Conservation (phyloP, 2,329 filamentous ascomycete species). For the Neoarthrinium moseri region DNA sequence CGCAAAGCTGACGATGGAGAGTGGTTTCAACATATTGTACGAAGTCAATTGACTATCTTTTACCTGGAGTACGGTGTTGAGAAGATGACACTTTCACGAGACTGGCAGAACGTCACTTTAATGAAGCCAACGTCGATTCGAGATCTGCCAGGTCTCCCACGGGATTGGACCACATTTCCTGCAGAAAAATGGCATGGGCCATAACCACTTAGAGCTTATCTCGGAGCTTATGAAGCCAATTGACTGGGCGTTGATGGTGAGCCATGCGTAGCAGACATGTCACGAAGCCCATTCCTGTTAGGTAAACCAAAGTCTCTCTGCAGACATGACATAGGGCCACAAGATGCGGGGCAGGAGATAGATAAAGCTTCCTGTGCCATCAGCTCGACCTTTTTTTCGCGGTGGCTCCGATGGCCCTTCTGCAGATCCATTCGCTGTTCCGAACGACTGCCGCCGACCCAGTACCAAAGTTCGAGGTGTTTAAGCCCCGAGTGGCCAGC, state of each 20-base stretch:
- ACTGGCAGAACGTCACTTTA: no score
- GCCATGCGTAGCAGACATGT: neutral
- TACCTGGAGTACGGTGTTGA: no score
- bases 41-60: neutral
- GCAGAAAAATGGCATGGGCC: constrained; percentile 2
- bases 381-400: neutral
- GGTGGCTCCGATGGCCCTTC: constrained; percentile 2
- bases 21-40: neutral
- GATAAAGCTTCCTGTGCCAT: constrained; percentile 5
- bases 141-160: neutral
- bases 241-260: constrained; percentile 1
- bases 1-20: constrained; percentile 40
- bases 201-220: constrained; percentile 1
- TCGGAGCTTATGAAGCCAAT: neutral
- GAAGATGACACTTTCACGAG: no score
- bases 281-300: constrained; percentile 6
- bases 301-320: constrained; percentile 3
- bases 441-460: neutral
- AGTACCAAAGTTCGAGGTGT: no score
- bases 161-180: no score
- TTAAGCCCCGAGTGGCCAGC: no score
- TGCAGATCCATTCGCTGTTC: constrained; percentile 1
- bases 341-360: constrained; percentile 4
- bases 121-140: neutral
- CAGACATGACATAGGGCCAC: constrained; percentile 2